A percentile compares a stretch with the other conserved stretches of the same genome.
Conservation (phyloP, 805 yeast genomes). For the Yamadazyma kitorensis region DNA sequence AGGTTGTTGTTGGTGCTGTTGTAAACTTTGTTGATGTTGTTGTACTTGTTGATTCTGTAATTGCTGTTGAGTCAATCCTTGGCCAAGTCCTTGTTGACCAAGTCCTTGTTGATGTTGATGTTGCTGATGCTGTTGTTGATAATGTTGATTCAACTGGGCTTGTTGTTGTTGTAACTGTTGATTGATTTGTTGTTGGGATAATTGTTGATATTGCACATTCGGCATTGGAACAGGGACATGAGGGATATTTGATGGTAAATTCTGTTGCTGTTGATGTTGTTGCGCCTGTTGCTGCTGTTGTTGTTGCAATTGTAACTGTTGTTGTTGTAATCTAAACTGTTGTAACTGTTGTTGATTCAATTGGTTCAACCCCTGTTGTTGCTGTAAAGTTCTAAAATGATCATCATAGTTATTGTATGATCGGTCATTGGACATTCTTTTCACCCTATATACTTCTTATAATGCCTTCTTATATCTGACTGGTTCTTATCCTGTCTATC, state of each 20-base stretch:
- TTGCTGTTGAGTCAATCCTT: no score
- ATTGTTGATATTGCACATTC: conserved; percentile 6
- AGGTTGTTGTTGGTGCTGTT: conserved; percentile 10
- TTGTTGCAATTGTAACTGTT: conserved; percentile 8
- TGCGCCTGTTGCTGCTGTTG: conserved; percentile 13
- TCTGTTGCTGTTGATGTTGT: conserved; percentile 14
- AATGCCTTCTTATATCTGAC: no score
- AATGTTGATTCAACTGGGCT: conserved; percentile 3
- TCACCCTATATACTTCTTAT: no score
- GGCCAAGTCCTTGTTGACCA: no score
- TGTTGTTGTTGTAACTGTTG: conserved; percentile 13
- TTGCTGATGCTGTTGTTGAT: conserved; percentile 6
- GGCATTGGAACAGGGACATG: conserved; percentile 10
- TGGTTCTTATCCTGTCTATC: no score
- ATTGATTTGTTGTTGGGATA: conserved; percentile 12
- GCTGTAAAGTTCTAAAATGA: conserved; percentile 11
- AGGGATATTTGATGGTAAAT: conserved; percentile 4
- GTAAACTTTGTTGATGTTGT: conserved; percentile 10
- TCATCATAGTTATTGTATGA: no score
- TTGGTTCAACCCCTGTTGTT: no score
- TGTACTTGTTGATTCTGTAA: conserved; percentile 10
- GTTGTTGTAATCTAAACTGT: conserved; percentile 3
- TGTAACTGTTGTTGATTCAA: conserved; percentile 13
- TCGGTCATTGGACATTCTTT: no score
- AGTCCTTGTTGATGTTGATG: conserved; percentile 12